phyloP scores from a whole-genome alignment of 345 rosid species.

The Anacardium occidentale region DNA sequence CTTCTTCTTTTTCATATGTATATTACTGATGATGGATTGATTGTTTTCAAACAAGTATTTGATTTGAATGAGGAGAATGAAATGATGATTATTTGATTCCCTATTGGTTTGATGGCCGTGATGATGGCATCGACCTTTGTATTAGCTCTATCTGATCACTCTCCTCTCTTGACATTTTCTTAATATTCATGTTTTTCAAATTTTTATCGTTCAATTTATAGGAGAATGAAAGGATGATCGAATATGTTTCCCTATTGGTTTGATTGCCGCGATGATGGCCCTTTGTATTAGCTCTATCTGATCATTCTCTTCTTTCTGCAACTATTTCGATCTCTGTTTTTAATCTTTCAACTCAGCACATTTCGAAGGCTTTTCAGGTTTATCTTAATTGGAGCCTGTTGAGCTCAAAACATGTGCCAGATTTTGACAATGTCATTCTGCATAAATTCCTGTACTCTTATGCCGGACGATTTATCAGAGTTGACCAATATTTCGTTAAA shows the following conservation, averaged over 20 bases:
- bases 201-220: background rate
- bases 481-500: background rate
- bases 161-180: background rate
- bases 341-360: background rate
- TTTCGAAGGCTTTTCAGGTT: conserved; percentile 14
- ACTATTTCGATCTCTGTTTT: background rate
- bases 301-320: conserved; percentile 7
- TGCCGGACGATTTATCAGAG: background rate
- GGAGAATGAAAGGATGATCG: conserved; percentile 36
- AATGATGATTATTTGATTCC: conserved; percentile 38
- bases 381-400: background rate
- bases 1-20: too few relatives aligned
- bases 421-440: background rate
- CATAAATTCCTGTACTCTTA: background rate
- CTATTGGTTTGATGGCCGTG: conserved; percentile 57
- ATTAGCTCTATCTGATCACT: conserved; percentile 50
- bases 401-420: conserved; percentile 16
- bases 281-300: conserved; percentile 42
- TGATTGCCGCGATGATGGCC: conserved; percentile 51
- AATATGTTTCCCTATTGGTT: conserved; percentile 44
- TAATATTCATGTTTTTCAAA: background rate
- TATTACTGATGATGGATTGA: too few relatives aligned
- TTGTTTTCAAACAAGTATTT: too few relatives aligned
- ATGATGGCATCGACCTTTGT: conserved; percentile 45
- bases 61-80: conserved; percentile 25